Evolutionary conservation across 1,284 basidiomycete genomes (phyloP).

Genomic region (Ustilago esculenta): DNA sequence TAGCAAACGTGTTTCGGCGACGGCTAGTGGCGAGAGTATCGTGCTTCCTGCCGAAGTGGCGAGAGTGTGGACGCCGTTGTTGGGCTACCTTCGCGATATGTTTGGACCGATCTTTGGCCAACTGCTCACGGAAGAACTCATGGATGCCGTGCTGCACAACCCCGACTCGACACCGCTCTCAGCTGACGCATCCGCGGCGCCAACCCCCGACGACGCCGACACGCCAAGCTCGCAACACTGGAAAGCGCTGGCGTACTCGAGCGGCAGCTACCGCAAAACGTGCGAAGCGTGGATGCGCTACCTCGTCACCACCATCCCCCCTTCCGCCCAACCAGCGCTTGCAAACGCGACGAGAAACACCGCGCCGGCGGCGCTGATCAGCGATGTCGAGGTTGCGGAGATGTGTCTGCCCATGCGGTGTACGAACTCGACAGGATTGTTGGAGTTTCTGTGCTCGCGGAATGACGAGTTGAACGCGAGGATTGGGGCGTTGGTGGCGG

Average conservation of each 20-base stretch:
- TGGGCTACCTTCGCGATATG: conserved; percentile 30
- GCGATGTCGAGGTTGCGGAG: conserved; percentile 17
- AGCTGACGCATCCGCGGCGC: too few relatives aligned
- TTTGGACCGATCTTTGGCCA: conserved; percentile 28
- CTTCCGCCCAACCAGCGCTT: neutral
- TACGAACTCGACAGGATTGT: neutral
- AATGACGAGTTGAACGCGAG: conserved; percentile 8
- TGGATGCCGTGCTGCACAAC: conserved; percentile 13
- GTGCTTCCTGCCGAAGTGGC: conserved; percentile 22
- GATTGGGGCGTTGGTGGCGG: conserved; percentile 12
- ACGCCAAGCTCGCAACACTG: conserved; percentile 16
- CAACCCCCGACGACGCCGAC: conserved; percentile 1
- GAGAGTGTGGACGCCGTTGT: conserved; percentile 26
- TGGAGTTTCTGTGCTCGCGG: conserved; percentile 21
- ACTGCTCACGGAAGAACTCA: conserved; percentile 25
- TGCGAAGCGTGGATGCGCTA: conserved; percentile 37
- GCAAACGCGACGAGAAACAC: neutral
- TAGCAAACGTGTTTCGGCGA: conserved; percentile 18
- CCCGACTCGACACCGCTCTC: too few relatives aligned
- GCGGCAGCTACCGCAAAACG: conserved; percentile 23
- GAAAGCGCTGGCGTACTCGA: conserved; percentile 8
- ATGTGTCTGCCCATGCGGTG: conserved; percentile 19
- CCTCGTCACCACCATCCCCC: conserved; percentile 17
- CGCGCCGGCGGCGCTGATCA: conserved; percentile 10
- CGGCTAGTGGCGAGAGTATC: conserved; percentile 1